Percentiles rank a stretch among this genome's conserved stretches.
phyloP scores from a whole-genome alignment of 768 basidiomycete genomes.

The Cystofilobasidium macerans region DNA sequence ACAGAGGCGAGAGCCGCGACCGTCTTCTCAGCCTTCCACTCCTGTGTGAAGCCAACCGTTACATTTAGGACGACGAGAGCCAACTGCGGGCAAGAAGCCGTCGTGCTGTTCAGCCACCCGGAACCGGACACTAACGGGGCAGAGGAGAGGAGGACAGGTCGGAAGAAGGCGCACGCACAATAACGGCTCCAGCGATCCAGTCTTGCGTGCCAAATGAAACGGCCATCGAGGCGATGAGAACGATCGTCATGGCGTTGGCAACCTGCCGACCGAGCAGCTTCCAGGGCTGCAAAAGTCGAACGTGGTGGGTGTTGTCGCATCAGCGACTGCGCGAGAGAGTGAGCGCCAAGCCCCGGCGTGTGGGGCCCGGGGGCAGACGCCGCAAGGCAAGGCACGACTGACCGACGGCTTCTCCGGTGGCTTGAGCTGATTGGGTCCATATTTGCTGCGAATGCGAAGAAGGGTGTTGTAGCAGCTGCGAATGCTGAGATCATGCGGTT shows the following conservation, averaged over 20 bases:
- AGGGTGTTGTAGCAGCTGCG: not conserved
- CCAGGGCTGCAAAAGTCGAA: conserved; percentile 26
- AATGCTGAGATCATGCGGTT: not conserved
- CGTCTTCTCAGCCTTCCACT: conserved; percentile 41
- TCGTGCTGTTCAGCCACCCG: too few relatives aligned
- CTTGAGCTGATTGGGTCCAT: conserved; percentile 38
- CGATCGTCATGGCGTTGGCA: conserved; percentile 42
- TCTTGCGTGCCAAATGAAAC: conserved; percentile 25
- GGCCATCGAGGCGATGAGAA: conserved; percentile 14
- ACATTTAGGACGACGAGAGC: conserved; percentile 38
- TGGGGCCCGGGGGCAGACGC: too few relatives aligned
- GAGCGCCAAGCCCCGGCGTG: too few relatives aligned
- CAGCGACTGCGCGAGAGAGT: conserved; percentile 2
- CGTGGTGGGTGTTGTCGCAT: conserved; percentile 4
- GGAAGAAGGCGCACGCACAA: too few relatives aligned
- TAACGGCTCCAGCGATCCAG: conserved; percentile 31
- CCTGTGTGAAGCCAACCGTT: conserved; percentile 35
- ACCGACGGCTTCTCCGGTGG: conserved; percentile 32
- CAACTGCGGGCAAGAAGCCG: too few relatives aligned
- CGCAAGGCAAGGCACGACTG: conserved; percentile 1
- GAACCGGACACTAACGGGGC: too few relatives aligned
- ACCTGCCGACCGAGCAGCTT: conserved; percentile 30
- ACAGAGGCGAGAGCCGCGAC: conserved; percentile 40
- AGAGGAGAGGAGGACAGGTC: not conserved
- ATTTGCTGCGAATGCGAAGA: conserved; percentile 17